Conservation (phyloP, 2,329 filamentous ascomycete species). For the Fusarium sp. region DNA sequence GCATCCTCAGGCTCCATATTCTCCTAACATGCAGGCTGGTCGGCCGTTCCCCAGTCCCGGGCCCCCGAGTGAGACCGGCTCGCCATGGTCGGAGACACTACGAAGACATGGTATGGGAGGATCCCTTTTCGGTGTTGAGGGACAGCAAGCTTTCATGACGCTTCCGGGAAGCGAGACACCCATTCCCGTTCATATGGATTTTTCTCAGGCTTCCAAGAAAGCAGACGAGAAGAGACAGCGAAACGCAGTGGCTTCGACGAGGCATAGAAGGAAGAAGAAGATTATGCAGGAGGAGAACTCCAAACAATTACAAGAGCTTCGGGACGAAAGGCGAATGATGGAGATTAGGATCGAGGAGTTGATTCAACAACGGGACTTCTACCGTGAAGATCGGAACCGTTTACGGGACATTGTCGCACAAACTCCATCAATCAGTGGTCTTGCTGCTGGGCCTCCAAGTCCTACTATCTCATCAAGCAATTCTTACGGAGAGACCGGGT, state of each 20-base stretch:
- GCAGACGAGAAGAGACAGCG: conserved; percentile 87
- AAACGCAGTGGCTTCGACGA: conserved; percentile 86
- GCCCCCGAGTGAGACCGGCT: conserved; percentile 36
- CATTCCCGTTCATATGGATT: conserved; percentile 76
- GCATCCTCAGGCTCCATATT: conserved; percentile 35
- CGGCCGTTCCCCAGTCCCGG: conserved; percentile 38
- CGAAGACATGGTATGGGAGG: conserved; percentile 46
- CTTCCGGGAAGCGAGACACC: conserved; percentile 52
- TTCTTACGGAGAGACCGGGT: conserved; percentile 54
- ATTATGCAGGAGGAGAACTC: conserved; percentile 81
- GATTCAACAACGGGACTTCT: conserved; percentile 70
- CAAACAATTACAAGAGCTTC: conserved; percentile 74
- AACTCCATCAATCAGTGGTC: conserved; percentile 66
- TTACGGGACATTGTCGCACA: conserved; percentile 73
- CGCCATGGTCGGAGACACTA: conserved; percentile 49
- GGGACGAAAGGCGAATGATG: conserved; percentile 75
- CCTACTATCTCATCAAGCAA: conserved; percentile 54
- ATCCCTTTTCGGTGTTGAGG: conserved; percentile 45
- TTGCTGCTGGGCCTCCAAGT: conserved; percentile 64
- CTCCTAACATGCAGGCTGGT: conserved; percentile 31
- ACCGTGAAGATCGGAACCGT: conserved; percentile 77
- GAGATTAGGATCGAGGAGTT: conserved; percentile 61
- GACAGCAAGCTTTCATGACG: conserved; percentile 54
- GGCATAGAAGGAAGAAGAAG: conserved; percentile 84
- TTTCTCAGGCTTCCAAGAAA: conserved; percentile 82